Base-by-base conservation (phyloP, 257 asterid genomes). In the Nicotiana obtusifolia region DNA sequence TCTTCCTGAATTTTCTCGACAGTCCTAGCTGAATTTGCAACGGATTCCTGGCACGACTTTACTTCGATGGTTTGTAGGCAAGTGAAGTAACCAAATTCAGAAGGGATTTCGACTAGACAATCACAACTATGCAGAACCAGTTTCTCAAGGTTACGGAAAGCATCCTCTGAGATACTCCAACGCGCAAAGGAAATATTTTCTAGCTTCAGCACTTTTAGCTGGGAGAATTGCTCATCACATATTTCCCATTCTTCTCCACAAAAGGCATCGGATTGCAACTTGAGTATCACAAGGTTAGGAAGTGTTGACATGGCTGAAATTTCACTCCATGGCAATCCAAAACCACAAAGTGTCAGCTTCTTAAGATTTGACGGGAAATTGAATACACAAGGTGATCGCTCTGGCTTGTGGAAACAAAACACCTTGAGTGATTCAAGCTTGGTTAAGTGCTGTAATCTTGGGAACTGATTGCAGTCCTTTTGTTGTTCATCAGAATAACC, bases 211-310 rank as follows among this genome's bases (percentile, higher is more conserved):
- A 64, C 7, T 68, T 73, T 84, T 41, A 84, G 86, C 35, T 73
- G 67, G 17, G 37, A 30, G 56, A 84, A 84, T 13, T 75, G 71
- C 5, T 66, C 82, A 4, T 84, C 64, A 5, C 33, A 41, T 13
- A 20, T 33, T 24, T 75, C 73, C 81, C 81, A 84, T 10, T 4
- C 57, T 17, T 52, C 22, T 22, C 82, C 64, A 19, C 26, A 17
- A 64, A 84, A 64, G 5, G 78, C 78, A 20, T 33, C 17, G 4
- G 2, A 1, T 11, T 24, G 10, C 5, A 84, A n/a, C 49, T 80
- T 81, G n/a, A 84, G 84, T 52, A 81, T 61, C 60, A 33, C 84
- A n/a, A 80, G 86, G n/a, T 64, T 10, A 53, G 79, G 69, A 31
- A 77, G 65, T 64, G 65, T 20, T 9, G 59, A 83, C 17, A 80